Evolutionary conservation across 2,329 filamentous ascomycete genomes (phyloP).

Genomic region (Cladosporium sp.): DNA sequence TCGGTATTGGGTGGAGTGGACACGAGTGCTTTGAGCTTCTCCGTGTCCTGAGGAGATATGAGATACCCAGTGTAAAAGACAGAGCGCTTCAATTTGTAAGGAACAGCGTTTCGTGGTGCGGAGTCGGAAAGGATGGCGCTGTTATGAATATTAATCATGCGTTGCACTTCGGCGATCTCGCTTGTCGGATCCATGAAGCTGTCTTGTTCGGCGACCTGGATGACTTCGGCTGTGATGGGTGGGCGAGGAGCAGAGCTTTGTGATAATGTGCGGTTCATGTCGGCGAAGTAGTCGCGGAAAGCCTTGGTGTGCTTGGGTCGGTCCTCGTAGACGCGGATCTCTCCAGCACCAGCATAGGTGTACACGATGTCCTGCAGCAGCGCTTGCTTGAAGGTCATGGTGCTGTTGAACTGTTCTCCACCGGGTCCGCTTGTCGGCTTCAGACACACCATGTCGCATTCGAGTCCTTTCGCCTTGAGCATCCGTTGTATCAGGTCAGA

Average conservation of each 20-base stretch:
- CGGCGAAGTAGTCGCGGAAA: conserved; percentile 81
- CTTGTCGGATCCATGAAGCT: conserved; percentile 73
- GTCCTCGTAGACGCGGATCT: conserved; percentile 71
- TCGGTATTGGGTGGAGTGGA: conserved; percentile 65
- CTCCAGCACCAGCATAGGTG: conserved; percentile 80
- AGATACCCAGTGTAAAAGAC: conserved; percentile 93
- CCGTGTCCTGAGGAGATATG: conserved; percentile 69
- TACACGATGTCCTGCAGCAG: conserved; percentile 79
- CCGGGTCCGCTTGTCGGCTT: conserved; percentile 83
- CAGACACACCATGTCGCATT: conserved; percentile 84
- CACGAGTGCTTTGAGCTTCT: conserved; percentile 70
- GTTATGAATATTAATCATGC: conserved; percentile 88
- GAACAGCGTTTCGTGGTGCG: conserved; percentile 48
- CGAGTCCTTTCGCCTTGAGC: conserved; percentile 70
- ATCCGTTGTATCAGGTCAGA: conserved; percentile 79
- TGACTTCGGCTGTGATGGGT: conserved; percentile 73
- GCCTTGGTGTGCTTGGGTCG: conserved; percentile 67
- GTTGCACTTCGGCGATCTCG: conserved; percentile 82
- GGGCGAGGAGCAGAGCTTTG: conserved; percentile 52
- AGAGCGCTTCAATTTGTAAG: conserved; percentile 75
- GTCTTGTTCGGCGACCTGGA: conserved; percentile 78
- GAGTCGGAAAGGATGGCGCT: conserved; percentile 51
- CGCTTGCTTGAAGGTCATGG: conserved; percentile 89
- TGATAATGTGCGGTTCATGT: conserved; percentile 68
- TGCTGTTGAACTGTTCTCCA: conserved; percentile 74